A percentile compares a stretch with the other conserved stretches of the same genome.
Conservation (phyloP, 345 rosid species). For the Citrus australasica region DNA sequence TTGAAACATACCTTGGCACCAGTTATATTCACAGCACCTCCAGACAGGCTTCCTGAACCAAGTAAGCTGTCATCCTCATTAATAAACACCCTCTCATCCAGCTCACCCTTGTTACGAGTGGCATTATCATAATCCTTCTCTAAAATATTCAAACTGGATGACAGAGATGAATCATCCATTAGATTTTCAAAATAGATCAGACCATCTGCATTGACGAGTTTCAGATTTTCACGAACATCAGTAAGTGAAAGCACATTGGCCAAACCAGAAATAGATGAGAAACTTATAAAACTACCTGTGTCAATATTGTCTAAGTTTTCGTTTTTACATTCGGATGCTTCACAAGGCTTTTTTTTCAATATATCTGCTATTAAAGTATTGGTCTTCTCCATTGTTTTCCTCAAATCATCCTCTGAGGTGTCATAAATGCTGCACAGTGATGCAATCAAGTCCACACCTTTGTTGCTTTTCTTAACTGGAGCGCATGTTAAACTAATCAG, state of each 20-base stretch:
- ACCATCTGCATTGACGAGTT: slow-evolving; percentile 56
- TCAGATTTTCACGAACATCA: slow-evolving; percentile 15
- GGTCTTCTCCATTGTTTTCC: slow-evolving; percentile 61
- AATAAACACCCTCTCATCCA: slow-evolving; percentile 85
- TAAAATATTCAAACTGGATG: slow-evolving; percentile 53
- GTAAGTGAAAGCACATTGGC: slow-evolving; percentile 1
- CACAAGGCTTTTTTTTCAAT: slow-evolving; percentile 54
- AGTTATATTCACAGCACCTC: slow-evolving; percentile 48
- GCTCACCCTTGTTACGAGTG: slow-evolving; percentile 56
- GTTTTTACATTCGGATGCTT: slow-evolving; percentile 56
- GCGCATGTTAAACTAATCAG: slow-evolving; percentile 12
- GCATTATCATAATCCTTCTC: slow-evolving; percentile 75
- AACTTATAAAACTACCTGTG: slow-evolving; percentile 39
- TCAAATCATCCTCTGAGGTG: slow-evolving; percentile 81
- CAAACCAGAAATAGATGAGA: background rate
- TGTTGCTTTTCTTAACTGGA: slow-evolving; percentile 73
- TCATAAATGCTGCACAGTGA: slow-evolving; percentile 80
- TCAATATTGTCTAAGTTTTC: slow-evolving; percentile 65
- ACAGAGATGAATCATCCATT: slow-evolving; percentile 73
- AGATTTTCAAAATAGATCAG: slow-evolving; percentile 80
- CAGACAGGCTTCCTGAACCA: slow-evolving; percentile 68
- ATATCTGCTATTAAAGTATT: slow-evolving; percentile 59
- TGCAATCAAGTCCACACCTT: slow-evolving; percentile 75
- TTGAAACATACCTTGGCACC: slow-evolving; percentile 54
- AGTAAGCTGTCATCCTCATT: slow-evolving; percentile 85